These are phyloP conservation scores for Penicilliopsis zonata DNA, from an alignment of 495 filamentous ascomycete species.

Conservation along the genomic window DNA sequence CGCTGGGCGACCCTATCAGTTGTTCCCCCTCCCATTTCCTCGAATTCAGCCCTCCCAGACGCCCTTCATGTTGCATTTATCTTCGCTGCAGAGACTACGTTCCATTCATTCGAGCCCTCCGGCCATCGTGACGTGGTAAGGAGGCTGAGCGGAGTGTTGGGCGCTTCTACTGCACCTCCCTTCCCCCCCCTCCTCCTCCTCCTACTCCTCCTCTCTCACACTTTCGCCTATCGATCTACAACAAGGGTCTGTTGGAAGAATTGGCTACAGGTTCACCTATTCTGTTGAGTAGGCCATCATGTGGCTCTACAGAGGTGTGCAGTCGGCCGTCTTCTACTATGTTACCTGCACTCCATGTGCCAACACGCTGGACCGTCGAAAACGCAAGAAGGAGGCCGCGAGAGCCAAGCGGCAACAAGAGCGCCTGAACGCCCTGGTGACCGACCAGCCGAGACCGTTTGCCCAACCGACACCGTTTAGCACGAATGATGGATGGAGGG, in stretches of 20 bases:
- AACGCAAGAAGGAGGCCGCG: constrained; percentile 53
- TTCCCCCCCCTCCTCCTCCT: no score
- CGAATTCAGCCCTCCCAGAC: constrained; percentile 6
- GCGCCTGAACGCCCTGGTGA: constrained; percentile 32
- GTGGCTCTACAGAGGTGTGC: constrained; percentile 46
- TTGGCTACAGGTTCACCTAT: no score
- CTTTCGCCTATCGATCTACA: no score
- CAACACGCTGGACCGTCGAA: constrained; percentile 47
- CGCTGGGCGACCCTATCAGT: constrained; percentile 22
- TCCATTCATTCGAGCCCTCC: constrained; percentile 13
- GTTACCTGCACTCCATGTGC: constrained; percentile 73
- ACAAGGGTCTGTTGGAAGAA: no score
- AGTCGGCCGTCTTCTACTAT: constrained; percentile 82
- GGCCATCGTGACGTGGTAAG: constrained; percentile 16
- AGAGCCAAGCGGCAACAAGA: constrained; percentile 47
- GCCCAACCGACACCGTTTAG: constrained; percentile 69
- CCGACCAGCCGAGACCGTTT: constrained; percentile 60
- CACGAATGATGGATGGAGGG: constrained; percentile 76
- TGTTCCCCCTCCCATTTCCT: constrained; percentile 6
- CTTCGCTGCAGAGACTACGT: constrained; percentile 12
- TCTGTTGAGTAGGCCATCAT: constrained; percentile 13
- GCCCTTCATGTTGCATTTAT: constrained; percentile 33
- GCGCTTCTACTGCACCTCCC: no score
- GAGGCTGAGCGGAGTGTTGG: no score
- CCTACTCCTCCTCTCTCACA: no score